Conservation (phyloP, 2,329 filamentous ascomycete species). For the Fusarium goolgardi region DNA sequence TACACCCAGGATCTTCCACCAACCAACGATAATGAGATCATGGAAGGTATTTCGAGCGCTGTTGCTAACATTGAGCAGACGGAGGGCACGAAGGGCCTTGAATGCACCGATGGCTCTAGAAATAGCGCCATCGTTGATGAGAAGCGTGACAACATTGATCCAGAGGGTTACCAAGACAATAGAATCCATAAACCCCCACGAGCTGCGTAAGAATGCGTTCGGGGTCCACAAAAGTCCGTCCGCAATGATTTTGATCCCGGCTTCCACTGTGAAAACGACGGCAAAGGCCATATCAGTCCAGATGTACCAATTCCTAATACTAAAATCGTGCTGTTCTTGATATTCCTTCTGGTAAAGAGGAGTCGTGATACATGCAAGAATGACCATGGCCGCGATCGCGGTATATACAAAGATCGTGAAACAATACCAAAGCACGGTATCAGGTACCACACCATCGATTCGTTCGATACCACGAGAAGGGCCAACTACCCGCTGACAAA, state of each 20-base stretch:
- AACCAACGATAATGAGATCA: slow-evolving; percentile 91
- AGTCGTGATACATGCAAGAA: slow-evolving; percentile 93
- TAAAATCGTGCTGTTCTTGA: slow-evolving; percentile 70
- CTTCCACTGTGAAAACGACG: slow-evolving; percentile 85
- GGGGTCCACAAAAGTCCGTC: slow-evolving; percentile 97
- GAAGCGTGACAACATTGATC: slow-evolving; percentile 89
- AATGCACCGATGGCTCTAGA: slow-evolving; percentile 95
- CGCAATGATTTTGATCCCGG: slow-evolving; percentile 90
- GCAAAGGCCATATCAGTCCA: slow-evolving; percentile 95
- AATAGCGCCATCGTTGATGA: slow-evolving; percentile 84
- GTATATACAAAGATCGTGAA: slow-evolving; percentile 96
- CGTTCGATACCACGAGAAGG: slow-evolving; percentile 88
- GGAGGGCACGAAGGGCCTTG: slow-evolving; percentile 91
- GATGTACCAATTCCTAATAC: slow-evolving; percentile 87
- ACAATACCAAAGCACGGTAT: slow-evolving; percentile 88
- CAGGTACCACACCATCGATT: slow-evolving; percentile 89
- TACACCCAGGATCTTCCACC: slow-evolving; percentile 91
- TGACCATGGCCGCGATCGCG: slow-evolving; percentile 96
- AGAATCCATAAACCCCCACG: slow-evolving; percentile 96
- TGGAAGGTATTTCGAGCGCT: slow-evolving; percentile 97
- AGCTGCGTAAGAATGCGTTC: slow-evolving; percentile 95
- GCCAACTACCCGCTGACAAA: slow-evolving; percentile 91
- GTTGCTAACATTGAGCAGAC: slow-evolving; percentile 94
- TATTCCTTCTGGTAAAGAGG: slow-evolving; percentile 94
- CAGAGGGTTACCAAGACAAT: slow-evolving; percentile 92